These are phyloP conservation scores for Mortierella antarctica DNA, from an alignment of 192 early-diverging fungal genomes.

Conservation along the genomic window DNA sequence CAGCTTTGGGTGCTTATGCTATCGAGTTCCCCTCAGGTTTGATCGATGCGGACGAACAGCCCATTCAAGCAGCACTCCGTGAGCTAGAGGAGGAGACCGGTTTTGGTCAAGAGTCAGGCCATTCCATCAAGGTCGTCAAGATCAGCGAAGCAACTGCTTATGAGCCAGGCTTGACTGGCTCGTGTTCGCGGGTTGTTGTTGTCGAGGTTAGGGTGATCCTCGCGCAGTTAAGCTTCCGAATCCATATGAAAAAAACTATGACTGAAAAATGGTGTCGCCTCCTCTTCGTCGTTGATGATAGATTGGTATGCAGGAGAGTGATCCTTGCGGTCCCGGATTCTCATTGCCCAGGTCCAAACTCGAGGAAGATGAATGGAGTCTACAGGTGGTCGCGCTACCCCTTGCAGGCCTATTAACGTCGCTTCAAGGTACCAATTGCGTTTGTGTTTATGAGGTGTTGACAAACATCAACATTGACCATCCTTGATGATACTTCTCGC, in stretches of 20 bases:
- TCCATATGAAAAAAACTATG: background rate
- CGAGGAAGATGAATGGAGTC: conserved; percentile 67
- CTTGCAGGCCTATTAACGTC: conserved; percentile 35
- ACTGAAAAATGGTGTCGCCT: background rate
- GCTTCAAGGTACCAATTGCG: conserved; percentile 52
- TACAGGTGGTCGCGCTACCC: conserved; percentile 55
- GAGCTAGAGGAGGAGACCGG: conserved; percentile 64
- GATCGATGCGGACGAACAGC: conserved; percentile 54
- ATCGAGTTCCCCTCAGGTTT: conserved; percentile 64
- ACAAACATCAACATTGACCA: background rate
- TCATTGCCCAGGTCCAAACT: conserved; percentile 23
- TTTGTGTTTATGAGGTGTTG: background rate
- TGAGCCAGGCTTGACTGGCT: conserved; percentile 65
- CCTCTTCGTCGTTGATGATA: conserved; percentile 1
- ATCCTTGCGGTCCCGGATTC: conserved; percentile 17
- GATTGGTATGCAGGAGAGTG: conserved; percentile 25
- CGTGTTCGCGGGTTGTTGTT: conserved; percentile 48
- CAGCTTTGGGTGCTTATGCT: conserved; percentile 52
- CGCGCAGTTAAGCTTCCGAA: background rate
- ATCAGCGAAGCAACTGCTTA: conserved; percentile 49
- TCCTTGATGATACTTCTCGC: background rate
- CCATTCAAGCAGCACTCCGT: conserved; percentile 50
- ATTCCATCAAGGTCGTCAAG: conserved; percentile 20
- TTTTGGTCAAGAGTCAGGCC: conserved; percentile 32
- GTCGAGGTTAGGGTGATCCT: conserved; percentile 41